These are phyloP conservation scores for Ceratobasidium sp. DNA, from an alignment of 1,284 basidiomycete species.

Conservation along the genomic window DNA sequence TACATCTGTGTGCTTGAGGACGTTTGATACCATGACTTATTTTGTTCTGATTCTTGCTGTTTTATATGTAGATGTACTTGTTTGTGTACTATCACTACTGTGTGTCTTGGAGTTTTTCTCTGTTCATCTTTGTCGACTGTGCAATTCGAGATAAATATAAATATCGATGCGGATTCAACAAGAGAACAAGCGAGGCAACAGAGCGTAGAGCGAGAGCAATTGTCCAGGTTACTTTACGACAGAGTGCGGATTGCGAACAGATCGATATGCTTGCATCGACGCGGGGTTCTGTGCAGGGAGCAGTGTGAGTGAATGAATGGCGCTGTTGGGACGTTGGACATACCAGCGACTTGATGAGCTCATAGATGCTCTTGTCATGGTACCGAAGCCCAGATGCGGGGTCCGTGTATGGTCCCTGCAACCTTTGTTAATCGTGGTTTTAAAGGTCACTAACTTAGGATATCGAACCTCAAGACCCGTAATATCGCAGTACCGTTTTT, in stretches of 20 bases:
- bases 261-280: constrained; percentile 44
- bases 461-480: constrained; percentile 80
- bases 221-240: constrained; percentile 23
- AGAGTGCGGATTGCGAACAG: constrained; percentile 39
- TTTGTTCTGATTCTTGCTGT: constrained; percentile 19
- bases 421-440: background rate
- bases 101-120: constrained; percentile 13
- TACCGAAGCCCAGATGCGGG: constrained; percentile 84
- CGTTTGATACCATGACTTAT: constrained; percentile 42
- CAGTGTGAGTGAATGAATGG: background rate
- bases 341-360: constrained; percentile 82
- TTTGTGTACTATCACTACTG: constrained; percentile 31
- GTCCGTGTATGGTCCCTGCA: constrained; percentile 85
- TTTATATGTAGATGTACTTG: constrained; percentile 45
- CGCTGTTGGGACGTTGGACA: constrained; percentile 53
- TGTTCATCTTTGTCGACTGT: background rate
- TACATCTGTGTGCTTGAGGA: background rate
- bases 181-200: background rate
- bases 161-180: constrained; percentile 15
- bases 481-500: constrained; percentile 86
- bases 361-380: constrained; percentile 88
- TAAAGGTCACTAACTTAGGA: background rate
- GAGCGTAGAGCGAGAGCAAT: background rate
- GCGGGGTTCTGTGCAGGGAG: constrained; percentile 22
- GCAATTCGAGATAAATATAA: background rate